Evolutionary conservation across 2,329 filamentous ascomycete species (phyloP), one percentile per base, ranked within the genome.

Genomic region (Phoma sp.): DNA sequence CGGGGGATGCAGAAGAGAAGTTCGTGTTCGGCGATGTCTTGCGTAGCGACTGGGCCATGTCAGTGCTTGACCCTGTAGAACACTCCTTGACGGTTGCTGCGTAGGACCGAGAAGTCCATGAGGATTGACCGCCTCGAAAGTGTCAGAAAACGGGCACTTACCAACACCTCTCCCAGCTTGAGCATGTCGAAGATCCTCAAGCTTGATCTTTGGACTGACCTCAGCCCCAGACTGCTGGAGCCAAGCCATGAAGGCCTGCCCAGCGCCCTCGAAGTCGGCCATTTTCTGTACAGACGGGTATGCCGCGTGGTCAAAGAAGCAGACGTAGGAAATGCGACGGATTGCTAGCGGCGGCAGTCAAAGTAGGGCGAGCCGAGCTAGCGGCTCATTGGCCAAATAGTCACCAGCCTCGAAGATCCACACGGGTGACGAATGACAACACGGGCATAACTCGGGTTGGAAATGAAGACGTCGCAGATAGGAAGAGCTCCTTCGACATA

Each of bases 1-100:
- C 89, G 86, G 2, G 91, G 91, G 57, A 96, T 89, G 41, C 85
- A 87, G 78, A 96, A 96, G 38, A 96, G 82, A 42, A 88, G 83
- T 52, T 91, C 90, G 57, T 92, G 89, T 63, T 89, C 83, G 14
- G 80, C 77, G 48, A 96, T 90, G 58, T 91, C 84, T 53, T 82
- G 72, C 22, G 77, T 82, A 24, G 91, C 89, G 65, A 96, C 90
- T 93, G 60, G 22, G 32, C 2, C 13, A 22, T 41, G 49, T 70
- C 44, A 69, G 65, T 27, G 2, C 14, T 9, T 35, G 48, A 29
- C 4, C 27, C 14, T 7, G 2, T 10, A 3, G 33, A 14, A 10
- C 18, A 27, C 22, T n/a, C 4, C 8, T 11, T 1, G 14, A 18
- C 25, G 13, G 25, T 22, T 14, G 4, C 25, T 2, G 11, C 13